Conservation (phyloP, 805 yeast genomes). For the Kodamaea lidongshanica region DNA sequence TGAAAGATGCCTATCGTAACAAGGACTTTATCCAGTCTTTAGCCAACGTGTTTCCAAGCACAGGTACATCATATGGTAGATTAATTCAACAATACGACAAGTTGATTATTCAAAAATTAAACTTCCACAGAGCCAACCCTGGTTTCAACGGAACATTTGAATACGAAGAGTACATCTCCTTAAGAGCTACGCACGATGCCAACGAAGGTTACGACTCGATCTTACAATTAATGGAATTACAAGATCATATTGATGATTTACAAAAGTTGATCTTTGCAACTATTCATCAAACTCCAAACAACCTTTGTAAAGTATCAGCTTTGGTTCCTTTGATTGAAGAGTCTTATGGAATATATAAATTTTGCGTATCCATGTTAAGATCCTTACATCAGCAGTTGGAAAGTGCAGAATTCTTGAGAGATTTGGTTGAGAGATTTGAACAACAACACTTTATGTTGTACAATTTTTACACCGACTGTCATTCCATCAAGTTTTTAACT, state of each 20-base stretch:
- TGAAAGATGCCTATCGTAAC: constrained; percentile 75
- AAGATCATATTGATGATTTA: constrained; percentile 75
- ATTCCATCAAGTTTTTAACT: constrained; percentile 73
- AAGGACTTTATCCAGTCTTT: constrained; percentile 72
- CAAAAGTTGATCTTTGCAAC: constrained; percentile 72
- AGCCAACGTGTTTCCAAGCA: constrained; percentile 46
- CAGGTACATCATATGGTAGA: constrained; percentile 53
- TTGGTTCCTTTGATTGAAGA: constrained; percentile 87
- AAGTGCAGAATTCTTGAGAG: constrained; percentile 69
- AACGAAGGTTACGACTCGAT: constrained; percentile 92
- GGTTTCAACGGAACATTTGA: constrained; percentile 95
- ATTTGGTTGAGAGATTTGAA: constrained; percentile 63
- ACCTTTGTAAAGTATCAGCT: constrained; percentile 78
- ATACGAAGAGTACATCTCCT: constrained; percentile 88
- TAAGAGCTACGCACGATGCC: constrained; percentile 84
- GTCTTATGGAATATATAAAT: constrained; percentile 87
- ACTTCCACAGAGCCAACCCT: constrained; percentile 76
- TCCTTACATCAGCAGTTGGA: constrained; percentile 74
- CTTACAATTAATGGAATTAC: constrained; percentile 76
- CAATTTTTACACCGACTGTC: constrained; percentile 87
- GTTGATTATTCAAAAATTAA: constrained; percentile 64
- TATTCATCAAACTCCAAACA: constrained; percentile 50
- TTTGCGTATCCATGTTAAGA: constrained; percentile 81
- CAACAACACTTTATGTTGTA: constrained; percentile 66
- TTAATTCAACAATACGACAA: constrained; percentile 72